Conservation (phyloP, 2,329 filamentous ascomycete genomes). For the Lecanicillium sp. region DNA sequence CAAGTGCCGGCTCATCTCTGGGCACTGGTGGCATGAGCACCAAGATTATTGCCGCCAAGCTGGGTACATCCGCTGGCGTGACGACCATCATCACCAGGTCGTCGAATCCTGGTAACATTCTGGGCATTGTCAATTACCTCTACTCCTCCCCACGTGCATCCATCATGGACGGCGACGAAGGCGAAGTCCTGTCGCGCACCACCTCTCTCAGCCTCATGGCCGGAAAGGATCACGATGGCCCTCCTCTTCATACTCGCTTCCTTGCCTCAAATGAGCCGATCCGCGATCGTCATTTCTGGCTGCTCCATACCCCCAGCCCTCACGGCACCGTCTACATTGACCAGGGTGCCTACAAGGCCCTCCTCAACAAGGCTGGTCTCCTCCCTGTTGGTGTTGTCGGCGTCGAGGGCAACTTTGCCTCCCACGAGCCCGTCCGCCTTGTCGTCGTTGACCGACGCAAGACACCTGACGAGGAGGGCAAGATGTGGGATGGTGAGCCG, state of each 20-base stretch:
- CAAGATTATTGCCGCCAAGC: constrained; percentile 87
- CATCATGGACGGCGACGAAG: constrained; percentile 18
- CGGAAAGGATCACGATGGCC: constrained; percentile 24
- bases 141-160: constrained; percentile 33
- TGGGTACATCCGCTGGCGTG: constrained; percentile 89
- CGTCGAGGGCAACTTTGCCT: constrained; percentile 79
- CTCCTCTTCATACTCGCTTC: constrained; percentile 86
- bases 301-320: constrained; percentile 82
- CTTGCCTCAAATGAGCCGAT: constrained; percentile 77
- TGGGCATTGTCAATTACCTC: constrained; percentile 75
- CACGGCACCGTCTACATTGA: constrained; percentile 93
- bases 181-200: constrained; percentile 28
- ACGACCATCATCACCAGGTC: constrained; percentile 93
- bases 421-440: constrained; percentile 85
- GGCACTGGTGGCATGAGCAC: constrained; percentile 97
- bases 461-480: constrained; percentile 30
- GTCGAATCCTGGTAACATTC: constrained; percentile 87
- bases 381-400: constrained; percentile 86
- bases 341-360: constrained; percentile 72
- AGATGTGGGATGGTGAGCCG: constrained; percentile 41
- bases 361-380: constrained; percentile 76
- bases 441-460: constrained; percentile 63
- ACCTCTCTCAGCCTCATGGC: constrained; percentile 31
- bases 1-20: constrained; percentile 76
- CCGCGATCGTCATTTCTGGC: constrained; percentile 92